Evolutionary conservation across 169 alveolate genomes (phyloP).

Genomic region (Babesia sp.): DNA sequence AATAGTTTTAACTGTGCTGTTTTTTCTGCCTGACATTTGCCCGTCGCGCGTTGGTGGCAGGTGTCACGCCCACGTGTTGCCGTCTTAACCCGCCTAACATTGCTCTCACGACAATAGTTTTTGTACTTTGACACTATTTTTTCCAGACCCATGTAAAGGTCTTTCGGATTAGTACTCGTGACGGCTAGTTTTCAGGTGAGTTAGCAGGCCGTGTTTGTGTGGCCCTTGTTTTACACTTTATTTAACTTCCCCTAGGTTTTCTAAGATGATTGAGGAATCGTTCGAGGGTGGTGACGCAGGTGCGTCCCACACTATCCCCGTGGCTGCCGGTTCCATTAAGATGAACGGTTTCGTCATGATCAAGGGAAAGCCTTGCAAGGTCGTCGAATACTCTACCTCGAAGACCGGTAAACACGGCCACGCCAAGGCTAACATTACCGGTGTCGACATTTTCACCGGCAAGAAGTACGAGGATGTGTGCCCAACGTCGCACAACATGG

Average conservation of each 20-base stretch:
- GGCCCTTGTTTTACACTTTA: neutral
- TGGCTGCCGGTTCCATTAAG: conserved; percentile 95
- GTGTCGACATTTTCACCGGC: conserved; percentile 96
- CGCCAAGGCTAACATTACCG: conserved; percentile 98
- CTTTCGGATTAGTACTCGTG: neutral
- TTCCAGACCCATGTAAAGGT: neutral
- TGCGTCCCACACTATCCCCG: conserved; percentile 93
- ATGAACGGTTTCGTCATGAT: conserved; percentile 95
- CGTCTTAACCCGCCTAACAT: neutral
- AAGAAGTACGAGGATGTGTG: conserved; percentile 95
- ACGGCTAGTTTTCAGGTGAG: neutral
- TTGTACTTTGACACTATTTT: neutral
- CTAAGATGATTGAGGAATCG: conserved; percentile 64
- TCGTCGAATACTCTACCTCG: conserved; percentile 93
- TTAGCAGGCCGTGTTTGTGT: neutral
- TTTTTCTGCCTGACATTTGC: neutral
- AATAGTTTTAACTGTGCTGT: neutral
- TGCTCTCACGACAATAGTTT: neutral
- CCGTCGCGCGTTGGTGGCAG: conserved; percentile 22
- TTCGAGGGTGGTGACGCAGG: conserved; percentile 88
- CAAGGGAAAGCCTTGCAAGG: conserved; percentile 97
- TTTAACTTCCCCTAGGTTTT: neutral
- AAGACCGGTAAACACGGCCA: conserved; percentile 99
- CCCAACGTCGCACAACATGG: conserved; percentile 98
- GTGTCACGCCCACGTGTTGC: conserved; percentile 7